Percentiles rank a stretch among this genome's conserved stretches.
phyloP scores from a whole-genome alignment of 2,329 filamentous ascomycete species.

The Ophiostoma perfectum region DNA sequence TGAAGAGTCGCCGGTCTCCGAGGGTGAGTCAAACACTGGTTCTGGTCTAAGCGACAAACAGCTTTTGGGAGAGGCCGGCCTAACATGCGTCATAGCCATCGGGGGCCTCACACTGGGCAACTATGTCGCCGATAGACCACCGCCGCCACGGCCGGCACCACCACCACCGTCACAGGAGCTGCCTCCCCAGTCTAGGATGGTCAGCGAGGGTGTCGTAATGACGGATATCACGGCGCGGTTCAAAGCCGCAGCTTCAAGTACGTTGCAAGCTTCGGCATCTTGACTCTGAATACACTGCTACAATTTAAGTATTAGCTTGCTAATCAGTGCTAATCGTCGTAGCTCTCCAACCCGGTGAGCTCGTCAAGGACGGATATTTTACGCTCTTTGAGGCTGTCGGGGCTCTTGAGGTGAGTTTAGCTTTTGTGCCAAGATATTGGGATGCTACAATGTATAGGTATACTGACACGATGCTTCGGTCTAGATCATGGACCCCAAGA shows the following conservation, averaged over 20 bases:
- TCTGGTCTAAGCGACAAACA: neutral
- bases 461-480: neutral
- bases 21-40: constrained; percentile 11
- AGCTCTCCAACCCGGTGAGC: constrained; percentile 73
- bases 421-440: too few species aligned
- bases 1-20: constrained; percentile 7
- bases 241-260: constrained; percentile 48
- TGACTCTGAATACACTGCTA: too few species aligned
- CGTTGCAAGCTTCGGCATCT: constrained; percentile 24
- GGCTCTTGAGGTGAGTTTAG: constrained; percentile 59
- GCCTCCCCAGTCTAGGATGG: constrained; percentile 33
- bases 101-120: neutral
- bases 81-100: neutral
- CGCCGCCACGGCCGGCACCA: neutral
- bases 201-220: constrained; percentile 47
- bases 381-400: constrained; percentile 92
- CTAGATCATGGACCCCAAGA: constrained; percentile 98
- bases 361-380: constrained; percentile 91
- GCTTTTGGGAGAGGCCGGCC: neutral
- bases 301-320: too few species aligned
- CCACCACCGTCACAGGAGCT: constrained; percentile 37
- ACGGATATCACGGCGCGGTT: constrained; percentile 57
- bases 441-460: neutral
- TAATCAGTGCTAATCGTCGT: neutral
- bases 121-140: neutral